Base-by-base conservation (phyloP, 2,329 filamentous ascomycete species). In the Verticillium zaregamsianum region DNA sequence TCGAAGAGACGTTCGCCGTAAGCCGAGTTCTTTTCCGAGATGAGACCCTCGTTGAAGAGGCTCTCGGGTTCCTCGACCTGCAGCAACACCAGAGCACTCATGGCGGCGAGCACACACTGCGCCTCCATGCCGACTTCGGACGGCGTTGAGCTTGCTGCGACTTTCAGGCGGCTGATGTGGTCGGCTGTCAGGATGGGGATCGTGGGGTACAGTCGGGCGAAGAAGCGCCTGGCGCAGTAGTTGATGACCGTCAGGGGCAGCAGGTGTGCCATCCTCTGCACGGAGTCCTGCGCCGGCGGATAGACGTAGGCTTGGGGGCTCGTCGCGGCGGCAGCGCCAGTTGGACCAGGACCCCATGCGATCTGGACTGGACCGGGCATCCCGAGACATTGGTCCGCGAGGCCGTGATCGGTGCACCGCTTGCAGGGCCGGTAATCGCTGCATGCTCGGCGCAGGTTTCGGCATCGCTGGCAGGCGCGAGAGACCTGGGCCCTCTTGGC, bases 381-480 rank as follows among this genome's bases (percentile, higher is more conserved):
- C 32, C 67, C 65, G 45, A 70, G 63, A 58, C 78, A 81, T 49
- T 78, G 72, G 17, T 76, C 71, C 5, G 66, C 74, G 14, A 79
- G 67, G n/a, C 78, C 79, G 15, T 77, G 75, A 40, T 74, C 73
- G 61, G 74, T 65, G 67, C 79, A 81, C 59, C 79, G 69, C 59
- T 71, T 72, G 67, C 79, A 81, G 12, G 79, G 79, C 54, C 79
- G 70, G 57, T 71, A 74, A 66, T 80, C 77, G 67, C 74, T 80
- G 66, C 79, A 80, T 1, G 77, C 78, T 35, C 78, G 72, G 33
- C 78, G 75, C 14, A 80, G 70, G 20, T 69, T 71, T 64, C 77
- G 77, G 69, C 79, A 81, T 25, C 79, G 70, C 33, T 73, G 72
- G 60, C 79, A 80, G 8, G 79, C 79, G 32, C 76, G 70, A 9